These are phyloP conservation scores for Cyclanthera cordifolia DNA, from an alignment of 306 rosid species.

Conservation along the genomic window DNA sequence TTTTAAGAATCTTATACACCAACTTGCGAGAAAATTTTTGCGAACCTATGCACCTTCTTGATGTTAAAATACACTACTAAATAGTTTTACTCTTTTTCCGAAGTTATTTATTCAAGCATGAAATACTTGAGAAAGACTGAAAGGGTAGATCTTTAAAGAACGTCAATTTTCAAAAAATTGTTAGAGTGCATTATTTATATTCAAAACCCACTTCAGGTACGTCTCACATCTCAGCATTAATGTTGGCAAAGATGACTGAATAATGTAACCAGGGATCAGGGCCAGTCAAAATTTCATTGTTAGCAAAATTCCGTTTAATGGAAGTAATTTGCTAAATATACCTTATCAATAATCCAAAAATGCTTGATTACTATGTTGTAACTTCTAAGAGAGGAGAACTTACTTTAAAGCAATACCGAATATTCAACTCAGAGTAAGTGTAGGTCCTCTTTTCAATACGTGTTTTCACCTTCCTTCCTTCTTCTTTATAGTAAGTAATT, in stretches of 20 bases:
- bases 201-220: background rate
- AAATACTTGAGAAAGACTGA: background rate
- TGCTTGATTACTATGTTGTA: background rate
- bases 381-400: conserved; percentile 16
- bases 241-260: background rate
- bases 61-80: background rate
- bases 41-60: background rate
- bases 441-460: conserved; percentile 68
- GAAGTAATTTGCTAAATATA: background rate
- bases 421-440: conserved; percentile 44
- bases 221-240: background rate
- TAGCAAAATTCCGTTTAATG: background rate
- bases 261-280: background rate
- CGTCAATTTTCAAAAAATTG: background rate
- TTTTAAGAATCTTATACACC: too few relatives aligned
- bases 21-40: background rate
- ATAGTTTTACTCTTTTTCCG: background rate
- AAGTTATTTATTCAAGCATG: background rate
- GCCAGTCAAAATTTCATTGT: background rate
- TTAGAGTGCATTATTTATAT: background rate
- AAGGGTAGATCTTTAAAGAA: background rate
- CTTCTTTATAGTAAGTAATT: conserved; percentile 53
- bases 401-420: conserved; percentile 91
- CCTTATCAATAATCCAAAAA: background rate
- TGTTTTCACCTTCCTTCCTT: conserved; percentile 63